Percentiles rank a stretch among this genome's conserved stretches.
Conservation (phyloP, 2,329 filamentous ascomycete species). For the Cordyceps pruinosa region DNA sequence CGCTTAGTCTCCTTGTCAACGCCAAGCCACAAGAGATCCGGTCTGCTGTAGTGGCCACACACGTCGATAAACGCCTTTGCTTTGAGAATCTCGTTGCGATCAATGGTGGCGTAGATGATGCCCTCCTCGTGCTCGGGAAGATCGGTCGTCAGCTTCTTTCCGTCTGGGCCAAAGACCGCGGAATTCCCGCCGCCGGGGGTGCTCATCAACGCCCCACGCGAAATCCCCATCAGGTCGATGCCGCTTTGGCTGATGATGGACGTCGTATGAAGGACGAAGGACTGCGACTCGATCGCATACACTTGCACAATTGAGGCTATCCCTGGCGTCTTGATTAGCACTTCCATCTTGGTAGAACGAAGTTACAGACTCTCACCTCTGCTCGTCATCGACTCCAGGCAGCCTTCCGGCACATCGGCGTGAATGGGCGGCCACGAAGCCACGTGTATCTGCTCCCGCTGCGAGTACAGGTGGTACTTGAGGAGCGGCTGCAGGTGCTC, state of each 20-base stretch:
- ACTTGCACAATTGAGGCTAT: neutral
- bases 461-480: constrained; percentile 37
- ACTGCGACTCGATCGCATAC: neutral
- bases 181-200: neutral
- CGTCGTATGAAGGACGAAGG: neutral
- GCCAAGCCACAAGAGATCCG: constrained; percentile 32
- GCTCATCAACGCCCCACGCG: neutral
- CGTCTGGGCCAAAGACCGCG: neutral
- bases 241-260: neutral
- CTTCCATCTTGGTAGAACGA: neutral
- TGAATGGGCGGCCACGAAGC: constrained; percentile 37
- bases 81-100: constrained; percentile 36
- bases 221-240: neutral
- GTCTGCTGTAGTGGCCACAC: constrained; percentile 30
- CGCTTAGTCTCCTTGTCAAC: neutral
- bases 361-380: neutral
- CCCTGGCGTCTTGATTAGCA: neutral
- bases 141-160: neutral
- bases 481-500: constrained; percentile 45
- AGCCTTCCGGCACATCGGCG: neutral
- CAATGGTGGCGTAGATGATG: constrained; percentile 44
- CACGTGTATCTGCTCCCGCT: constrained; percentile 41
- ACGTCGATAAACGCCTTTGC: constrained; percentile 34
- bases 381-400: neutral
- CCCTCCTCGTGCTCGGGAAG: constrained; percentile 28